Evolutionary conservation across 805 yeast genomes (phyloP).

Genomic region (Candida coleopterorum): DNA sequence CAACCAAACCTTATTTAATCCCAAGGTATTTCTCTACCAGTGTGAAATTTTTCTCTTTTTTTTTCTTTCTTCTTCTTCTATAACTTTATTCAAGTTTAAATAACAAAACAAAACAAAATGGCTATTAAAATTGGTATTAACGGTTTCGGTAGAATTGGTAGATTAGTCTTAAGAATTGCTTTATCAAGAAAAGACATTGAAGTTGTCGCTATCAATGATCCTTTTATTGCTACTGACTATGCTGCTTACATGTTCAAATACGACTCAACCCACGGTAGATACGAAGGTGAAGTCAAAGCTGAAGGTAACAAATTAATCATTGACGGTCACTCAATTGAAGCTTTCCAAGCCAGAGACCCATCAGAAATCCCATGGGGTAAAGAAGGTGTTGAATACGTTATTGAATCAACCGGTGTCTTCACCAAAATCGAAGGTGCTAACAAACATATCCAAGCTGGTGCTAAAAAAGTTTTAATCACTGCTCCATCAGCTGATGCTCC

Average conservation of each 20-base stretch:
- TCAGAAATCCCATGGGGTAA: conserved; percentile 84
- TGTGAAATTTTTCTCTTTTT: neutral
- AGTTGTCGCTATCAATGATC: conserved; percentile 87
- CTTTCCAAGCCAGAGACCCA: conserved; percentile 83
- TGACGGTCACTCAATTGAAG: conserved; percentile 61
- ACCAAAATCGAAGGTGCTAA: conserved; percentile 75
- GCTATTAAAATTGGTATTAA: conserved; percentile 79
- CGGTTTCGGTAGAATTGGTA: conserved; percentile 95
- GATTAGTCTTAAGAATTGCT: conserved; percentile 83
- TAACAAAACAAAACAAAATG: conserved; percentile 25
- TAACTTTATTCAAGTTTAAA: neutral
- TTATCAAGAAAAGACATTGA: conserved; percentile 67
- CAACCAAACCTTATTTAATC: no score
- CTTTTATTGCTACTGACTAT: conserved; percentile 83
- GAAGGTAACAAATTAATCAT: conserved; percentile 59
- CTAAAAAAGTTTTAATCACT: conserved; percentile 91
- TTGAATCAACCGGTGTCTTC: conserved; percentile 95
- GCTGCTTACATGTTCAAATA: conserved; percentile 95
- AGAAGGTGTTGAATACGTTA: conserved; percentile 76
- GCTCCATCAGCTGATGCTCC: conserved; percentile 95
- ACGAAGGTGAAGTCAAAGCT: conserved; percentile 64
- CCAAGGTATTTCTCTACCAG: no score
- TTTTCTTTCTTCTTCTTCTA: conserved; percentile 1
- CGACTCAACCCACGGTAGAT: conserved; percentile 89
- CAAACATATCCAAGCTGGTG: conserved; percentile 85